Conservation (phyloP, 2,329 filamentous ascomycete genomes). For the Geosmithia morbida region DNA sequence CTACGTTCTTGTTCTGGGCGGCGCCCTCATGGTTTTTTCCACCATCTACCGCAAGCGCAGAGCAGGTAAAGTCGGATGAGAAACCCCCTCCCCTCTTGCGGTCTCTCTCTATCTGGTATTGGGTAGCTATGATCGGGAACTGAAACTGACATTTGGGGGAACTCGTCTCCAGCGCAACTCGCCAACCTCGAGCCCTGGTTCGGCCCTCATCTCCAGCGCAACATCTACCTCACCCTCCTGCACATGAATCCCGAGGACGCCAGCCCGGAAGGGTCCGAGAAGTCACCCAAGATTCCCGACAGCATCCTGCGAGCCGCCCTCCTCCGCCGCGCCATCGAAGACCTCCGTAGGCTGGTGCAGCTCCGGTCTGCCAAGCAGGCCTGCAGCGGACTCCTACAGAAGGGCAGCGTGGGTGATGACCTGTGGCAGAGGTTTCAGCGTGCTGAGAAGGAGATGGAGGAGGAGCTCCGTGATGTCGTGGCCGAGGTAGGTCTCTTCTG, state of each 20-base stretch:
- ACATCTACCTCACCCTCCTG: constrained; percentile 85
- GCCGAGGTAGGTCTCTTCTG: constrained; percentile 50
- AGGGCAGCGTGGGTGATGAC: constrained; percentile 90
- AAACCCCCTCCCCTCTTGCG: background rate
- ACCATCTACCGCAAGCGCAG: constrained; percentile 88
- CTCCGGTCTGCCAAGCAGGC: constrained; percentile 82
- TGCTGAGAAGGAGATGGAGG: constrained; percentile 96
- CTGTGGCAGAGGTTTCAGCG: constrained; percentile 84
- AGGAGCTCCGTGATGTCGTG: constrained; percentile 87
- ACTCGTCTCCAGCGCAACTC: constrained; percentile 63
- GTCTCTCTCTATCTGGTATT: background rate
- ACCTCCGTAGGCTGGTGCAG: constrained; percentile 83
- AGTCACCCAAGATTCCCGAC: constrained; percentile 60
- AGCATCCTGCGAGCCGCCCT: constrained; percentile 79
- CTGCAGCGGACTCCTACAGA: constrained; percentile 66
- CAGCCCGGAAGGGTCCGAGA: constrained; percentile 33
- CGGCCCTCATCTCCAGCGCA: constrained; percentile 74
- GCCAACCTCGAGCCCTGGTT: constrained; percentile 92
- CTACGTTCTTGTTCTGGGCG: constrained; percentile 77
- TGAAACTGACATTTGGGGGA: too few relatives aligned
- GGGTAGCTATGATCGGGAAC: too few relatives aligned
- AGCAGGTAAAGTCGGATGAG: constrained; percentile 44
- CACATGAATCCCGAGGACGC: constrained; percentile 52
- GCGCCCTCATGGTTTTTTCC: constrained; percentile 83
- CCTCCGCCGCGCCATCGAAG: constrained; percentile 76